Evolutionary conservation across 352 stramenopile genomes (phyloP), one percentile per base, ranked within the genome.

Genomic region (Pythium rhizo-oryzae): DNA sequence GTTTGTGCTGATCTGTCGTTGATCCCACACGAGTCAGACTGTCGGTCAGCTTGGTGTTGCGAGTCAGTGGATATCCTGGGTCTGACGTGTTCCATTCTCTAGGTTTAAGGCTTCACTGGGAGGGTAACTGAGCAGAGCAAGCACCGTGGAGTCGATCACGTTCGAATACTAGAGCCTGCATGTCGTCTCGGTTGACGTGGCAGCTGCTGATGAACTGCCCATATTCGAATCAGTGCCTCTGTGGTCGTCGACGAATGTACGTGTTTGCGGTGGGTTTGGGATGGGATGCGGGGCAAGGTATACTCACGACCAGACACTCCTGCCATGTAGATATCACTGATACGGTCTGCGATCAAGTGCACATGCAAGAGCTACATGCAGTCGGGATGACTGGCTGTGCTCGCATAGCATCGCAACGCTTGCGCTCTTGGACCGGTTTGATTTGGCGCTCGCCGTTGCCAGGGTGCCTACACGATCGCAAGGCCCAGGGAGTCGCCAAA

Each of bases 301-400:
- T 24, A 55, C 11, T 55, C 0, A 60, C 53, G 13, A 24, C 21
- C 8, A 54, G 4, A 54, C 19, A 54, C 18, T 35, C 19, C 11
- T 18, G 15, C n/a, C 49, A 18, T 24, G 19, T 41, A 62, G 58
- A 56, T 65, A 21, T 13, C 18, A 19, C 7, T 47, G 7, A 33
- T 56, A 8, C 58, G 46, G 12, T 28, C 15, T 24, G 12, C 19
- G 8, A 16, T 65, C 16, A 56, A 47, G 19, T 65, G 58, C 44
- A 56, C 58, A 0, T 65, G 46, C 44, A 65, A 65, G 58, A 56
- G 23, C 8, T 65, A 57, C 44, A 46, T 35, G 21, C 25, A 46
- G 41, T 44, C 39, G 16, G 44, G 57, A 8, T n/a, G n/a, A n/a
- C n/a, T 64, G 57, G 44, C 15, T 46, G 15, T 53, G 57, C 44